phyloP scores from a whole-genome alignment of 1,284 basidiomycete species.

The Pseudozyma tsukubaensis region DNA sequence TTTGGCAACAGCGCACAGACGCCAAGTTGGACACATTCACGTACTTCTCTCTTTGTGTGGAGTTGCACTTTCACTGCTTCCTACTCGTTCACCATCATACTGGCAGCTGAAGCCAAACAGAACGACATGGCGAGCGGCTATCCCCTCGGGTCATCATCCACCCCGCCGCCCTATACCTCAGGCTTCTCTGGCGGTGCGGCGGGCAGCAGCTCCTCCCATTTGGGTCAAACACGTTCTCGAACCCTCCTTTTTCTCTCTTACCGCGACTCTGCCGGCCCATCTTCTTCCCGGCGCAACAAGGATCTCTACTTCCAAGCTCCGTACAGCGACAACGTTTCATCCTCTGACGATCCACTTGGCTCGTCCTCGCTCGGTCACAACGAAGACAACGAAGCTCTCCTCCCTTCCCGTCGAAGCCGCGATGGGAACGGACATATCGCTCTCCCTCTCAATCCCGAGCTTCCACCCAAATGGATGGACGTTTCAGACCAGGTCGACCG shows the following conservation, averaged over 20 bases:
- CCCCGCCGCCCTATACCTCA: slow-evolving; percentile 26
- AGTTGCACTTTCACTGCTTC: not conserved
- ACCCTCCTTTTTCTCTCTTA: slow-evolving; percentile 95
- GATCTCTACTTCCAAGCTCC: slow-evolving; percentile 57
- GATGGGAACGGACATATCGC: slow-evolving; percentile 39
- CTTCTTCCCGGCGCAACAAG: slow-evolving; percentile 7
- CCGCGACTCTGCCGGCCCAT: slow-evolving; percentile 77
- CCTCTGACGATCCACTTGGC: slow-evolving; percentile 30
- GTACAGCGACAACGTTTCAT: slow-evolving; percentile 16
- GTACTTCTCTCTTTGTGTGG: slow-evolving; percentile 1
- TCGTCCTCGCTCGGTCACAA: slow-evolving; percentile 16
- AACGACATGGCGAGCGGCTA: slow-evolving; percentile 16
- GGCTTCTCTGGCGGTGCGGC: not conserved
- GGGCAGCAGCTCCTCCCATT: not conserved
- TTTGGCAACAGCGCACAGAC: slow-evolving; percentile 5
- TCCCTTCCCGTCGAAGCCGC: slow-evolving; percentile 12
- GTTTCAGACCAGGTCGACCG: slow-evolving; percentile 59
- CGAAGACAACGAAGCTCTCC: slow-evolving; percentile 10
- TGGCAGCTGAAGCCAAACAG: not conserved
- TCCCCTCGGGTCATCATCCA: slow-evolving; percentile 27
- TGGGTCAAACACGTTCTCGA: slow-evolving; percentile 78
- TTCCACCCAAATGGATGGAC: slow-evolving; percentile 68
- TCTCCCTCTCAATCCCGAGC: slow-evolving; percentile 13
- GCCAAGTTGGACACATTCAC: not conserved
- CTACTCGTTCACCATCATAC: slow-evolving; percentile 4